A percentile compares a stretch with the other conserved stretches of the same genome.
phyloP scores from a whole-genome alignment of 116 monocot species.

The Thalassia testudinum region DNA sequence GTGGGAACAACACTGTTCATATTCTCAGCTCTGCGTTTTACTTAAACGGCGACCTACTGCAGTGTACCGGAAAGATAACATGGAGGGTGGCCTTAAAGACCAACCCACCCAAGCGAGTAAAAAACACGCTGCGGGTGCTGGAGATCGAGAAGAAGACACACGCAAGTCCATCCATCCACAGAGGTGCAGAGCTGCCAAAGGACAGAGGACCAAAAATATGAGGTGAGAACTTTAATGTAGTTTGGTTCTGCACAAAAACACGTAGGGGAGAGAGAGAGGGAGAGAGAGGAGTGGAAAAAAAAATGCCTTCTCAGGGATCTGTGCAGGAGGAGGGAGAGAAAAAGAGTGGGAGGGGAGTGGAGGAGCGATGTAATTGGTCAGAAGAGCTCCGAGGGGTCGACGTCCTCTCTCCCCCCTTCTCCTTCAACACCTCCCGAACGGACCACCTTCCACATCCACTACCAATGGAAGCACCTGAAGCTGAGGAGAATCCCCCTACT shows the following conservation, averaged over 20 bases:
- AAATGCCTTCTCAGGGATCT: slow-evolving; percentile 15
- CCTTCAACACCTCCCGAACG: slow-evolving; percentile 1
- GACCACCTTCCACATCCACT: background rate
- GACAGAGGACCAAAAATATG: too few species aligned
- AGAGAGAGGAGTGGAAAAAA: background rate
- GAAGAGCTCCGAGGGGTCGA: slow-evolving; percentile 62
- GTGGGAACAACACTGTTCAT: too few species aligned
- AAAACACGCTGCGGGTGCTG: too few species aligned
- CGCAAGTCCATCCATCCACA: too few species aligned
- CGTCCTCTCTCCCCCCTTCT: slow-evolving; percentile 20
- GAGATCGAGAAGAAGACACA: too few species aligned
- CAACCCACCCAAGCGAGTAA: too few species aligned
- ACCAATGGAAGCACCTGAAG: background rate
- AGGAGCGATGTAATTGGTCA: slow-evolving; percentile 32
- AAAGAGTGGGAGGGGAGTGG: slow-evolving; percentile 4
- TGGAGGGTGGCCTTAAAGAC: too few species aligned
- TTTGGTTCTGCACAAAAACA: background rate
- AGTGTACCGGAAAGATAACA: too few species aligned
- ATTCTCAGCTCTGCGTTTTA: too few species aligned
- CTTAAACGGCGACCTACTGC: too few species aligned
- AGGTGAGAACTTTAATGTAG: background rate
- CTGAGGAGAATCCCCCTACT: background rate
- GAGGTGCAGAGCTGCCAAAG: too few species aligned
- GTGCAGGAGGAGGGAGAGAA: slow-evolving; percentile 6
- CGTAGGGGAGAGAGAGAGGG: background rate